These are phyloP conservation scores for Pichia manshurica DNA, from an alignment of 805 yeast species.

Conservation along the genomic window DNA sequence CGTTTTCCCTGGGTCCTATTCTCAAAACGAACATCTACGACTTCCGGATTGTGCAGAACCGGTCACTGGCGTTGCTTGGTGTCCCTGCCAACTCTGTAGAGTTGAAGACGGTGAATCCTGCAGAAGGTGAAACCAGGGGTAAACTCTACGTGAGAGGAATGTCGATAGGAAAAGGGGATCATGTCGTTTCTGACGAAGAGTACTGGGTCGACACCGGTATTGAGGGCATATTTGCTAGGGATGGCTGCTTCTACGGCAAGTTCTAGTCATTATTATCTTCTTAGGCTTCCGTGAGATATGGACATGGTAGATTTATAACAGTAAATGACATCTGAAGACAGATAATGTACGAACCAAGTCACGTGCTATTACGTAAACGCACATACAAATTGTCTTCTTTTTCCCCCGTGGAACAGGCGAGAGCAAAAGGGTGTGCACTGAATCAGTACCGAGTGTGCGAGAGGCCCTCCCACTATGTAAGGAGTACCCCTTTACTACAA, in stretches of 20 bases:
- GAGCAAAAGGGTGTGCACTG: too few species aligned
- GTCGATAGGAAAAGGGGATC: slow-evolving; percentile 46
- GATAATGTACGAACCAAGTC: too few species aligned
- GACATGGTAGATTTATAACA: neutral
- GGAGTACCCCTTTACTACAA: too few species aligned
- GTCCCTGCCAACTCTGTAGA: slow-evolving; percentile 57
- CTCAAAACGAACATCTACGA: slow-evolving; percentile 57
- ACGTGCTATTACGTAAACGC: too few species aligned
- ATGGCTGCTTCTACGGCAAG: slow-evolving; percentile 59
- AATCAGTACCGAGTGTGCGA: too few species aligned
- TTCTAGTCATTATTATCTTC: neutral
- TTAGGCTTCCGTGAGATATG: too few species aligned
- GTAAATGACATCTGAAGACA: too few species aligned
- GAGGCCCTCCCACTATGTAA: too few species aligned
- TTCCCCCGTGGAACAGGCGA: too few species aligned
- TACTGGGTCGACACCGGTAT: slow-evolving; percentile 46
- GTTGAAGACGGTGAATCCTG: slow-evolving; percentile 40
- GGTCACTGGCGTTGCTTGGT: slow-evolving; percentile 40
- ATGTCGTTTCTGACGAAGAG: slow-evolving; percentile 34
- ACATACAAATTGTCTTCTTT: too few species aligned
- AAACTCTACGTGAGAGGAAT: slow-evolving; percentile 57
- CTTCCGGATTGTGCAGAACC: slow-evolving; percentile 42
- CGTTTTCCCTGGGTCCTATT: slow-evolving; percentile 51
- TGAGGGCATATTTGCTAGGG: slow-evolving; percentile 57
- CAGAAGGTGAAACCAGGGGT: slow-evolving; percentile 40